Conservation (phyloP, 2,329 filamentous ascomycete genomes). For the Penicillium sp. region DNA sequence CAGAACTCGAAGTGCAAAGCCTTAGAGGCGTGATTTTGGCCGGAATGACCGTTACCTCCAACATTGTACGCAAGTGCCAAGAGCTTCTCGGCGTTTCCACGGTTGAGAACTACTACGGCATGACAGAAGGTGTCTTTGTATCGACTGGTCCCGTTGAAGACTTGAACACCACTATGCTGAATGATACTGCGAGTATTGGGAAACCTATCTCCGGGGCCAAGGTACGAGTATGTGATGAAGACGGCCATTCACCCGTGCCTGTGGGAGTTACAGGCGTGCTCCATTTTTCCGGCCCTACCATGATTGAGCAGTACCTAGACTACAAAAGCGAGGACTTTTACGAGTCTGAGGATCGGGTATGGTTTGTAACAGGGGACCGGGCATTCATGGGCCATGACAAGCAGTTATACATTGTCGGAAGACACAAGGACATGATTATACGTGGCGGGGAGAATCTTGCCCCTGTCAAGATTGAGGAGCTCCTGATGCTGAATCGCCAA, state of each 20-base stretch:
- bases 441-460: conserved; percentile 1
- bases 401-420: not conserved
- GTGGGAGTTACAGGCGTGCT: not conserved
- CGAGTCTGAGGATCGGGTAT: not conserved
- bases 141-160: not conserved
- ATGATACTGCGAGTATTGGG: not conserved
- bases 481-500: not conserved
- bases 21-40: not conserved
- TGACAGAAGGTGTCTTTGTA: not conserved
- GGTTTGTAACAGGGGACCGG: not conserved
- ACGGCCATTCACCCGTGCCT: not conserved
- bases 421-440: conserved; percentile 1
- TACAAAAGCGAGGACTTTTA: not conserved
- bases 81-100: not conserved
- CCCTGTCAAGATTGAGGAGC: not conserved
- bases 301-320: not conserved
- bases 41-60: not conserved
- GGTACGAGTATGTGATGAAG: not conserved
- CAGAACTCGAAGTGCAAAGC: not conserved
- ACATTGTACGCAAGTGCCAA: not conserved
- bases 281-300: not conserved
- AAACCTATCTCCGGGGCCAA: not conserved
- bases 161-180: not conserved
- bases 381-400: not conserved
- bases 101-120: not conserved